Evolutionary conservation across 1,139 yeast genomes (phyloP).

Genomic region (Protomyces inouyei): DNA sequence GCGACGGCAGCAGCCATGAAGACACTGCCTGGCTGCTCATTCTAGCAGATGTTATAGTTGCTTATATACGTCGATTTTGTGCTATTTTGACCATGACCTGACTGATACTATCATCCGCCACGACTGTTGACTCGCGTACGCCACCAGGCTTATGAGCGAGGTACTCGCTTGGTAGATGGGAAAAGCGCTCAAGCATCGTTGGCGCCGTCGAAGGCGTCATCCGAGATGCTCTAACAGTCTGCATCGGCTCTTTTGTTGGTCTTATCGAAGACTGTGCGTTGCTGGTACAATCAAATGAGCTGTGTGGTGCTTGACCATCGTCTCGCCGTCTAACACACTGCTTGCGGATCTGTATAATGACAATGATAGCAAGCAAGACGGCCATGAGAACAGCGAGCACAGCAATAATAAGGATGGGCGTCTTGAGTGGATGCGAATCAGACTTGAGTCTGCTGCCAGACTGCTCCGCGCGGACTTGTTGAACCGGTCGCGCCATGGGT

Average conservation of each 20-base stretch:
- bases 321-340: not conserved
- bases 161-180: not conserved
- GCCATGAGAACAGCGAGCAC: not conserved
- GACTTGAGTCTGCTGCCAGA: too few species aligned
- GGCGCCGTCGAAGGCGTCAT: not conserved
- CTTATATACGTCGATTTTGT: not conserved
- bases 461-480: too few species aligned
- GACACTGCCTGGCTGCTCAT: constrained; percentile 25
- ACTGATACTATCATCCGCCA: not conserved
- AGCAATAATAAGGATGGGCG: not conserved
- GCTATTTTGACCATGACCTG: not conserved
- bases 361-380: not conserved
- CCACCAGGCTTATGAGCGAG: not conserved
- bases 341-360: not conserved
- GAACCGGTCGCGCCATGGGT: too few species aligned
- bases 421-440: not conserved
- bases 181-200: not conserved
- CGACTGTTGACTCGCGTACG: not conserved
- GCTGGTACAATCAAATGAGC: not conserved
- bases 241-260: not conserved
- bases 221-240: not conserved
- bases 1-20: constrained; percentile 32
- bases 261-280: not conserved
- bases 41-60: not conserved
- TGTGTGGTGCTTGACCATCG: not conserved